phyloP scores from a whole-genome alignment of 1,284 basidiomycete species.

The Singerocomus inundabilis region DNA sequence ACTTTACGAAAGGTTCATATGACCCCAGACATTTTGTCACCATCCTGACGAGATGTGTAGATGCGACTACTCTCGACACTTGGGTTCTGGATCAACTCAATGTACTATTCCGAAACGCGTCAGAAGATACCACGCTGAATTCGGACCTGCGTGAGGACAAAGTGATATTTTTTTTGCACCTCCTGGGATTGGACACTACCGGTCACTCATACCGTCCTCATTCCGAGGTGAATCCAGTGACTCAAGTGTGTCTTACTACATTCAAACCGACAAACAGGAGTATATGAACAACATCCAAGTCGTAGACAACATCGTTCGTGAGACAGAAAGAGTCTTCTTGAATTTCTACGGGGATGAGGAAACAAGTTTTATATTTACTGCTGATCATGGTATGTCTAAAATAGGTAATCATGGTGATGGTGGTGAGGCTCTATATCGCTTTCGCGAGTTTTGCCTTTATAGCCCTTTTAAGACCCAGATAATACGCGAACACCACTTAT shows the following conservation, averaged over 20 bases:
- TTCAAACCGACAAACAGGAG: slow-evolving; percentile 47
- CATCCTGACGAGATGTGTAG: slow-evolving; percentile 36
- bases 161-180: slow-evolving; percentile 81
- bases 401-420: slow-evolving; percentile 92
- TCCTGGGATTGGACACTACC: slow-evolving; percentile 85
- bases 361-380: slow-evolving; percentile 83
- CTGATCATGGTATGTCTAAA: slow-evolving; percentile 89
- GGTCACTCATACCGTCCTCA: slow-evolving; percentile 88
- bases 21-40: background rate
- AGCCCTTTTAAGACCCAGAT: slow-evolving; percentile 64
- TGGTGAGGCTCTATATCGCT: slow-evolving; percentile 42
- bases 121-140: slow-evolving; percentile 47
- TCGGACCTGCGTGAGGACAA: slow-evolving; percentile 52
- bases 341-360: slow-evolving; percentile 68
- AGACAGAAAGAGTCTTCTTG: slow-evolving; percentile 62
- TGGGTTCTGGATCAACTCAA: slow-evolving; percentile 78
- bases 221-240: slow-evolving; percentile 50
- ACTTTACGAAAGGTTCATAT: slow-evolving; percentile 74
- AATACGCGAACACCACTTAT: slow-evolving; percentile 85
- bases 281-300: slow-evolving; percentile 85
- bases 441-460: slow-evolving; percentile 4
- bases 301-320: slow-evolving; percentile 75
- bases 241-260: background rate
- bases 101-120: slow-evolving; percentile 62
- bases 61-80: slow-evolving; percentile 75